Evolutionary conservation across 371 early-diverging fungal species (phyloP), one percentile per base, ranked within the genome.

Genomic region (Mortierella sp.): DNA sequence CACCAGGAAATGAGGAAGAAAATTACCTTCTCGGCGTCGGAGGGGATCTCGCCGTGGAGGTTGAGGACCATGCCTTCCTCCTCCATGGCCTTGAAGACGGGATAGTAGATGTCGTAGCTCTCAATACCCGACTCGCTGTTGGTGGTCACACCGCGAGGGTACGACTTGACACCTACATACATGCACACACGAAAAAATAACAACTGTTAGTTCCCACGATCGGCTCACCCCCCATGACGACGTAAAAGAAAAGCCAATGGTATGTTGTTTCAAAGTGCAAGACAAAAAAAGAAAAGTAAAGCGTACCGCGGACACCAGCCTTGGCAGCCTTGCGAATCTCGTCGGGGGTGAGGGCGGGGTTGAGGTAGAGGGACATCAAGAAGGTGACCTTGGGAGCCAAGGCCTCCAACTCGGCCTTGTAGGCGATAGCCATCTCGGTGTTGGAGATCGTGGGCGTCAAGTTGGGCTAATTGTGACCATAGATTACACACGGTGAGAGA

Each of bases 111-210:
- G 64, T 94, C 94, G 81, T 98, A 97, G 82, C 92, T 93, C 79
- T 97, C 96, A 78, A 99, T 97, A 70, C 99, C 99, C 75, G 93
- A 92, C 74, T 98, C 98, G 78, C 95, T 95, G 93, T 99, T 98
- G 77, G 99, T 99, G 0, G 99, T 99, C 34, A 99, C 99, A 48
- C 99, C 98, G 48, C 98, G 93, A 31, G 99, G 99, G 88, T 99
- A 99, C 14, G 97, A 96, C 88, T 99, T 99, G 76, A 99, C 98
- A 73, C 97, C 97, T 92, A 64, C 26, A 53, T 59, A 46, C 10
- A 57, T 24, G 13, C 51, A 71, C 31, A 43, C 43, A 46, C 61
- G 55, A 53, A 73, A 70, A n/a, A 40, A 46, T 21, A 31, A 0
- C 55, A 10, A 75, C 16, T 51, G 19, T 16, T 57, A 13, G 57